Conservation (phyloP, 805 yeast genomes). For the Metschnikowia orientalis region DNA sequence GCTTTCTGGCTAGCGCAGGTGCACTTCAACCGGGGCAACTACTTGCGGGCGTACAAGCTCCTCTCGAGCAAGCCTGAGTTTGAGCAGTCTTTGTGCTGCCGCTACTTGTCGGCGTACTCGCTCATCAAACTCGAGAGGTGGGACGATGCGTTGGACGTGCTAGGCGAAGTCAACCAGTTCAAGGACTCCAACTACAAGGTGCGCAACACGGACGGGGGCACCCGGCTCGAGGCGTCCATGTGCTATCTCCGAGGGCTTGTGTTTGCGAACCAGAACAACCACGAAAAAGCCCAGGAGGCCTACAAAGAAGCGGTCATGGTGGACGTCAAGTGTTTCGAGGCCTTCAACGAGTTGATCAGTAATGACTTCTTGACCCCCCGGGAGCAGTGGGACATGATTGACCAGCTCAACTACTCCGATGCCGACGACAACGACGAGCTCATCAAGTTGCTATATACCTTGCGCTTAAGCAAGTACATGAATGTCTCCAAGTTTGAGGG, state of each 20-base stretch:
- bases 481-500: slow-evolving; percentile 56
- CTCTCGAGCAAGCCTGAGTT: slow-evolving; percentile 52
- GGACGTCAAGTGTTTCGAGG: slow-evolving; percentile 91
- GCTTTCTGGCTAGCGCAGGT: slow-evolving; percentile 97
- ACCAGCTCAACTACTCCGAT: slow-evolving; percentile 60
- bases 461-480: slow-evolving; percentile 69
- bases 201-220: slow-evolving; percentile 70
- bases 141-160: slow-evolving; percentile 84
- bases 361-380: slow-evolving; percentile 73
- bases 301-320: slow-evolving; percentile 80
- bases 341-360: slow-evolving; percentile 71
- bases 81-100: slow-evolving; percentile 64
- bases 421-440: slow-evolving; percentile 79
- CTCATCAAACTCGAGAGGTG: slow-evolving; percentile 65
- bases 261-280: slow-evolving; percentile 76
- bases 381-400: slow-evolving; percentile 82
- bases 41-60: slow-evolving; percentile 71
- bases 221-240: slow-evolving; percentile 81
- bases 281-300: slow-evolving; percentile 80
- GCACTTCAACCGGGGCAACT: slow-evolving; percentile 70
- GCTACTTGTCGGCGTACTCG: slow-evolving; percentile 76
- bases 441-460: slow-evolving; percentile 69
- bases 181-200: slow-evolving; percentile 38
- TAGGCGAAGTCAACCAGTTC: slow-evolving; percentile 82
- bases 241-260: slow-evolving; percentile 81